Percentiles rank a stretch among this genome's conserved stretches.
Evolutionary conservation across 352 stramenopile species (phyloP).

Genomic region (Phytophthora vignae): DNA sequence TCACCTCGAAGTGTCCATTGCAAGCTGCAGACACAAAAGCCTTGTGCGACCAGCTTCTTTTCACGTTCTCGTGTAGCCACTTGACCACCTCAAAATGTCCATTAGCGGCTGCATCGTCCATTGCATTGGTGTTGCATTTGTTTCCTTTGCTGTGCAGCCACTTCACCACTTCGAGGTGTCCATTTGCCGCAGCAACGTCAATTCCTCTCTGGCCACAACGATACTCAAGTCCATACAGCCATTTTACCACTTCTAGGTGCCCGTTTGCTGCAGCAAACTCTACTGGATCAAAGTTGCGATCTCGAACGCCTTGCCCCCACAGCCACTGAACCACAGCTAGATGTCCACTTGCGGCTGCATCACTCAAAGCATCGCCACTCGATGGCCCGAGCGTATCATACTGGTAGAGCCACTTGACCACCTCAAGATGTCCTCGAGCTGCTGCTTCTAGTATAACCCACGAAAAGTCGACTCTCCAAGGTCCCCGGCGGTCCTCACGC

Average conservation of each 20-base stretch:
- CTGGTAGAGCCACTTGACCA: background rate
- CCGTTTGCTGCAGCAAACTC: background rate
- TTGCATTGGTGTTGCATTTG: background rate
- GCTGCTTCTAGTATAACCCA: background rate
- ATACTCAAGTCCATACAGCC: background rate
- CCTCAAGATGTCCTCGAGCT: background rate
- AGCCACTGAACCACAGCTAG: background rate
- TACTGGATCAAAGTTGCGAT: background rate
- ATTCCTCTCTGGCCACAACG: background rate
- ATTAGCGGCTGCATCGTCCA: background rate
- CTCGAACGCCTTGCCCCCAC: background rate
- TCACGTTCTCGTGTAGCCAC: background rate
- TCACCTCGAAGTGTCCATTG: background rate
- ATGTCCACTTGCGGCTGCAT: background rate
- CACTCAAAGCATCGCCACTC: background rate
- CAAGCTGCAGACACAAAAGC: background rate
- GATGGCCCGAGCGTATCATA: background rate
- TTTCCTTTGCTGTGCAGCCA: background rate
- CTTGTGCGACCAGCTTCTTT: background rate
- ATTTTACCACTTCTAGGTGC: background rate
- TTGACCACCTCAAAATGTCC: background rate
- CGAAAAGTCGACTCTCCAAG: background rate
- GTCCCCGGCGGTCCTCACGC: background rate
- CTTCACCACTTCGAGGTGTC: background rate
- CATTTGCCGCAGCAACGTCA: background rate